Base-by-base conservation (phyloP, 345 rosid genomes). In the Eucalyptus curtisii region DNA sequence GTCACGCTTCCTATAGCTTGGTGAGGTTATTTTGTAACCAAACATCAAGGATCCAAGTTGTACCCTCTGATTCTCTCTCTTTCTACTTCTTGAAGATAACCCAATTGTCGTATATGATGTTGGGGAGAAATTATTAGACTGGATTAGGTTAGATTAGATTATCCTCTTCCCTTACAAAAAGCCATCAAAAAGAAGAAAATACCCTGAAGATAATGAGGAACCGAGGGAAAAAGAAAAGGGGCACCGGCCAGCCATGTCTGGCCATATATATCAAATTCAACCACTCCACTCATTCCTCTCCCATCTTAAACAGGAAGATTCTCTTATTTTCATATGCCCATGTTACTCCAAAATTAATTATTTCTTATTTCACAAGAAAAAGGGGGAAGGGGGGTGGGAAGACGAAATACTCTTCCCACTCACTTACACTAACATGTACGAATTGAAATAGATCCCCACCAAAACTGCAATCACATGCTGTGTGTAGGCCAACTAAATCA, bases 231-330 rank as follows among this genome's bases (percentile, higher is more conserved):
- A 33, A 33, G 19, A 5, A 37, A 10, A 71, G n/a, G 52, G 33
- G 85, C 86, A 31, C 80, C n/a, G 31, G 33, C 31, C 16, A 25
- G 33, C 31, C 16, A 25, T 90, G 88, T 87, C 86, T 84, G 27
- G 80, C 89, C 88, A 86, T 68, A 87, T 55, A 30, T 88, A 88
- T 79, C 86, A 91, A 89, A 53, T 88, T 90, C 92, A 94, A 91
- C 91, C 22, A 92, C 92, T 86, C 93, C 92, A 85, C 91, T 90
- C 92, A 87, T 89, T 86, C 13, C 85, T n/a, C 53, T 16, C 66
- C 64, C 88, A 87, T 88, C 84, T 89, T 44, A 30, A 79, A 48
- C 87, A 76, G 14, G n/a, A 86, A 66, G 82, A 27, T 7, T 40
- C 87, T 88, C 85, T 90, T 90, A 88, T 85, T 37, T 47, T 42